A percentile compares a stretch with the other conserved stretches of the same genome.
Conservation (phyloP, 1,284 basidiomycete genomes). For the Crepidotus sp. region DNA sequence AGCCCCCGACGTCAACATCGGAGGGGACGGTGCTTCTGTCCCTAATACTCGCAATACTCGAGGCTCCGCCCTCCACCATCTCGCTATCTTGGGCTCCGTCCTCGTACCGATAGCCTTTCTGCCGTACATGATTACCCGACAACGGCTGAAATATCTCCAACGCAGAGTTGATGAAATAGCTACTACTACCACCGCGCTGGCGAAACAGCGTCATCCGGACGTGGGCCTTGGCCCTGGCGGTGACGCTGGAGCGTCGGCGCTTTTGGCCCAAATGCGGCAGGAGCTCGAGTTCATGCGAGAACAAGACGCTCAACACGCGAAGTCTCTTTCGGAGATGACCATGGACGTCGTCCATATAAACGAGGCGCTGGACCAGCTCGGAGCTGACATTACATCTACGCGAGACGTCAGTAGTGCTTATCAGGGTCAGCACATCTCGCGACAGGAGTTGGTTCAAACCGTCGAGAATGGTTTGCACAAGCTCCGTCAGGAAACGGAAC, state of each 20-base stretch:
- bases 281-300: slow-evolving; percentile 29
- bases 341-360: slow-evolving; percentile 28
- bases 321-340: slow-evolving; percentile 22
- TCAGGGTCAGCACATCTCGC: slow-evolving; percentile 1
- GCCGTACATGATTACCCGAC: slow-evolving; percentile 13
- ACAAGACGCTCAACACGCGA: slow-evolving; percentile 23
- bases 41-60: slow-evolving; percentile 3
- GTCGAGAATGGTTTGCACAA: not conserved
- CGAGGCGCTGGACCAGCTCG: slow-evolving; percentile 24
- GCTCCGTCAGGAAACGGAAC: slow-evolving; percentile 2
- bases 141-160: slow-evolving; percentile 11
- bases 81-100: slow-evolving; percentile 12
- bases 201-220: slow-evolving; percentile 1
- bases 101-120: slow-evolving; percentile 12
- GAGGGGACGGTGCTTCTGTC: not conserved
- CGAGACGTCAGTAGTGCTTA: not conserved
- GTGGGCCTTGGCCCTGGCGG: slow-evolving; percentile 12
- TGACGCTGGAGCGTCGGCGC: slow-evolving; percentile 14
- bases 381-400: slow-evolving; percentile 1
- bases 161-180: slow-evolving; percentile 14
- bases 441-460: slow-evolving; percentile 2
- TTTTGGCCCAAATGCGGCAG: slow-evolving; percentile 19
- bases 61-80: slow-evolving; percentile 13
- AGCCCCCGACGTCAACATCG: not conserved
- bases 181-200: slow-evolving; percentile 6